These are phyloP conservation scores for Neonectria coccinea DNA, from an alignment of 2,329 filamentous ascomycete species.

Conservation along the genomic window DNA sequence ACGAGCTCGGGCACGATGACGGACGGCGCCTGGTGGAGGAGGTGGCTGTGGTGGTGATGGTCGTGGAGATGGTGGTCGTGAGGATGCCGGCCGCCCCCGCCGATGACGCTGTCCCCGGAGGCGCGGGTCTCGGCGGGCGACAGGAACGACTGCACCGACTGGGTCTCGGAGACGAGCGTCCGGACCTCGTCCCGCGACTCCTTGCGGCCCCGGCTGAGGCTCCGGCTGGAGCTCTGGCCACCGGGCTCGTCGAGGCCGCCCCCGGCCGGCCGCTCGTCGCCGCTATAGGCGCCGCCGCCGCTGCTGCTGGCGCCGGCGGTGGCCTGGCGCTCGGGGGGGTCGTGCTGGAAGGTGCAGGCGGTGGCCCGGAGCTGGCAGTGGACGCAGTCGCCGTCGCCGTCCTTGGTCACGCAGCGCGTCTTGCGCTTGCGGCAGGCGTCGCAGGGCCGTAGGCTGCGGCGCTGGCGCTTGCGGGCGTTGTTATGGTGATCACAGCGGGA, in stretches of 20 bases:
- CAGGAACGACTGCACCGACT: constrained; percentile 41
- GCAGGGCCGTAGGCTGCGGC: constrained; percentile 47
- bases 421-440: constrained; percentile 51
- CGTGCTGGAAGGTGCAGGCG: constrained; percentile 47
- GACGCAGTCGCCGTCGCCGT: constrained; percentile 45
- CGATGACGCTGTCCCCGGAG: constrained; percentile 39
- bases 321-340: constrained; percentile 45
- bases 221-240: constrained; percentile 16
- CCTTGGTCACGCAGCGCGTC: constrained; percentile 49
- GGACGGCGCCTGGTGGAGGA: constrained; percentile 28
- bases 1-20: constrained; percentile 31
- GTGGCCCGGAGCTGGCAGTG: constrained; percentile 46
- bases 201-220: constrained; percentile 35
- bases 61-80: background rate
- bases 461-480: constrained; percentile 47
- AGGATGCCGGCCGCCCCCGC: background rate
- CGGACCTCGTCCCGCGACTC: constrained; percentile 42
- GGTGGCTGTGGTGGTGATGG: constrained; percentile 7
- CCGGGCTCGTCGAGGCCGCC: constrained; percentile 31
- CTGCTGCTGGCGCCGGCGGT: constrained; percentile 33
- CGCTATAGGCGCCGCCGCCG: constrained; percentile 29
- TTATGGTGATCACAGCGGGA: background rate
- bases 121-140: constrained; percentile 44
- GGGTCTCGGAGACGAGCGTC: constrained; percentile 39
- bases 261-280: constrained; percentile 31